A percentile compares a stretch with the other conserved stretches of the same genome.
Conservation (phyloP, 164 flowering plant species). For the Chloranthus sessilifolius region DNA sequence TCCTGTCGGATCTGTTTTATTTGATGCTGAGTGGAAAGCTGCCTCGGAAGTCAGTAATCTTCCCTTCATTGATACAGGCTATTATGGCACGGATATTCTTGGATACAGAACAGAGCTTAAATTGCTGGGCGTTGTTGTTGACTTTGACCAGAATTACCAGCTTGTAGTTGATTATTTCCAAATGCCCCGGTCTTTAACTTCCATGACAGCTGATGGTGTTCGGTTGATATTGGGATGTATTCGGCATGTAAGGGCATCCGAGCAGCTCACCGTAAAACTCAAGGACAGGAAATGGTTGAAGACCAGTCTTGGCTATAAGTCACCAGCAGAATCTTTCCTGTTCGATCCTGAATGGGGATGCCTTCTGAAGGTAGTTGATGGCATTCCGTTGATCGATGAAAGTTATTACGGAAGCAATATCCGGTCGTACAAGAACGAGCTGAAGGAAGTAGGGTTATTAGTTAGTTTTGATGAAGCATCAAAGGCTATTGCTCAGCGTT, state of each 20-base stretch:
- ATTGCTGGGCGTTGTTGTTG: constrained; percentile 50
- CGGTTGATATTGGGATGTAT: constrained; percentile 38
- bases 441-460: constrained; percentile 33
- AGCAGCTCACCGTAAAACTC: constrained; percentile 19
- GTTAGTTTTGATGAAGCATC: constrained; percentile 49
- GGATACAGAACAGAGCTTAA: constrained; percentile 39
- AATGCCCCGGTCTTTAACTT: constrained; percentile 13
- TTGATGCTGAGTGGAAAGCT: constrained; percentile 33
- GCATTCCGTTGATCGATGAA: constrained; percentile 37
- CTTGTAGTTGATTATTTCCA: constrained; percentile 33
- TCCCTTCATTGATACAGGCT: constrained; percentile 42
- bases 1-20: constrained; percentile 45
- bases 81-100: constrained; percentile 43
- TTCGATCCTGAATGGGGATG: constrained; percentile 48
- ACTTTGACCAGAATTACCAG: constrained; percentile 28
- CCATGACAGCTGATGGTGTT: constrained; percentile 24
- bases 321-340: constrained; percentile 42
- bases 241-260: constrained; percentile 9
- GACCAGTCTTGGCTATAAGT: constrained; percentile 37
- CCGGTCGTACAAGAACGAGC: constrained; percentile 20
- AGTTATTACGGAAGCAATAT: constrained; percentile 33
- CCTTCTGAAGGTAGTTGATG: constrained; percentile 35
- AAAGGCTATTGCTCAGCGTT: constrained; percentile 27
- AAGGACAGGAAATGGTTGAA: constrained; percentile 27
- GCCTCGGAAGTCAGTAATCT: constrained; percentile 41